phyloP scores from a whole-genome alignment of 768 basidiomycete species.

The Dioszegia hungarica region DNA sequence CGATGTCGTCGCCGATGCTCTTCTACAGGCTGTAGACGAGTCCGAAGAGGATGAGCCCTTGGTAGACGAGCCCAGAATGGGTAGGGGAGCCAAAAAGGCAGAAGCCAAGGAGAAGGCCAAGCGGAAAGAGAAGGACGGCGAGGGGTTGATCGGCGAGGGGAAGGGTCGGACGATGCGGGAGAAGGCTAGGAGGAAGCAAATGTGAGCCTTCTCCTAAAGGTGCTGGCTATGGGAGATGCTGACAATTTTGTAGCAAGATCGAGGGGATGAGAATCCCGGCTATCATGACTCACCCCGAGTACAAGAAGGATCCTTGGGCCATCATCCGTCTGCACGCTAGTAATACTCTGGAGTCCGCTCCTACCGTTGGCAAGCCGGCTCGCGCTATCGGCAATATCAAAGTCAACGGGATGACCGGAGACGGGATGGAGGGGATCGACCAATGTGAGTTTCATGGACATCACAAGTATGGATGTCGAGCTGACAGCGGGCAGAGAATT shows the following conservation, averaged over 20 bases:
- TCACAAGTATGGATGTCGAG: no score
- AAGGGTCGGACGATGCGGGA: constrained; percentile 42
- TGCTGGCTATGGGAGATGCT: background rate
- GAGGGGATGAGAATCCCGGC: constrained; percentile 32
- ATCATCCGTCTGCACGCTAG: constrained; percentile 43
- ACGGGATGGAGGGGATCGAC: constrained; percentile 2
- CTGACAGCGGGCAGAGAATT: no score
- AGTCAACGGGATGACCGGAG: background rate
- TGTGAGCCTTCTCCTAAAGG: constrained; percentile 38
- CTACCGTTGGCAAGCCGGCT: no score
- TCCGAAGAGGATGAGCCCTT: background rate
- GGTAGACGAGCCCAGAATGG: no score
- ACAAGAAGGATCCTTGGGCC: constrained; percentile 44
- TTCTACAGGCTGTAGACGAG: constrained; percentile 5
- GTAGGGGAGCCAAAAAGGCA: background rate
- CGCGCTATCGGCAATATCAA: background rate
- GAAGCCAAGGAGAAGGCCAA: constrained; percentile 8
- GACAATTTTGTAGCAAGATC: constrained; percentile 13
- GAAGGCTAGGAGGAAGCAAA: constrained; percentile 38
- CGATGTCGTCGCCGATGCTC: constrained; percentile 9
- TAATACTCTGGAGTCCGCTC: constrained; percentile 23
- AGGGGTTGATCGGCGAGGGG: constrained; percentile 38
- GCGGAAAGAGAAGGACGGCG: constrained; percentile 3
- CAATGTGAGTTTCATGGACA: constrained; percentile 3
- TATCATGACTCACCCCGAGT: constrained; percentile 38